Conservation (phyloP, 208 protist genomes). For the Leishmania braziliensis region DNA sequence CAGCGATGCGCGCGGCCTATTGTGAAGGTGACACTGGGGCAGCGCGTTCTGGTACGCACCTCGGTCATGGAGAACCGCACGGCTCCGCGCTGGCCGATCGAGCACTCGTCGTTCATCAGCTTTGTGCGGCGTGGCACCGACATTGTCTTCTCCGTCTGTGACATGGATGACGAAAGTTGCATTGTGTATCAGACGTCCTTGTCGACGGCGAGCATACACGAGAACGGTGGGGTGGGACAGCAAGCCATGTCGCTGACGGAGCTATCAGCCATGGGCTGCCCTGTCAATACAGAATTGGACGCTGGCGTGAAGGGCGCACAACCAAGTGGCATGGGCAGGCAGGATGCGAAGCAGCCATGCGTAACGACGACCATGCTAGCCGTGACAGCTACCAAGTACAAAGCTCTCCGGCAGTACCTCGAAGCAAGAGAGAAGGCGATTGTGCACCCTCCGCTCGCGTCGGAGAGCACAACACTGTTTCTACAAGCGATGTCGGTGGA, state of each 20-base stretch:
- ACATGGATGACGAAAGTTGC: conserved; percentile 42
- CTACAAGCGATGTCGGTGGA: conserved; percentile 74
- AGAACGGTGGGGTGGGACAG: conserved; percentile 74
- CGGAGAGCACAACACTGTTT: conserved; percentile 36
- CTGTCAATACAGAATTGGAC: neutral
- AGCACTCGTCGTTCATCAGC: conserved; percentile 77
- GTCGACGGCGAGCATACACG: conserved; percentile 44
- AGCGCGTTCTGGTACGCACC: conserved; percentile 70
- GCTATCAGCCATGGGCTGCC: neutral
- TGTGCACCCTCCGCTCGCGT: neutral
- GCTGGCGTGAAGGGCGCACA: neutral
- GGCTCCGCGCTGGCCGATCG: conserved; percentile 63
- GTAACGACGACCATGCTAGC: conserved; percentile 73
- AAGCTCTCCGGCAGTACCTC: conserved; percentile 56
- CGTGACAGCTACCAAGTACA: conserved; percentile 68
- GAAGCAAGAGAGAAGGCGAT: conserved; percentile 18
- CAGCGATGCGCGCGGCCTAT: conserved; percentile 45
- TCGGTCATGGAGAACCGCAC: conserved; percentile 45
- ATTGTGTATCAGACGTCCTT: conserved; percentile 62
- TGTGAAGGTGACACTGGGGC: conserved; percentile 68
- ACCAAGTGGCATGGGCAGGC: neutral
- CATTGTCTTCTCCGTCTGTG: conserved; percentile 68
- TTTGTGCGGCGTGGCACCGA: conserved; percentile 71
- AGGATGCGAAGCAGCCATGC: conserved; percentile 18
- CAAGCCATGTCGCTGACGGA: conserved; percentile 40